Conservation (phyloP, 345 rosid genomes). For the Rubroshorea leprosula region DNA sequence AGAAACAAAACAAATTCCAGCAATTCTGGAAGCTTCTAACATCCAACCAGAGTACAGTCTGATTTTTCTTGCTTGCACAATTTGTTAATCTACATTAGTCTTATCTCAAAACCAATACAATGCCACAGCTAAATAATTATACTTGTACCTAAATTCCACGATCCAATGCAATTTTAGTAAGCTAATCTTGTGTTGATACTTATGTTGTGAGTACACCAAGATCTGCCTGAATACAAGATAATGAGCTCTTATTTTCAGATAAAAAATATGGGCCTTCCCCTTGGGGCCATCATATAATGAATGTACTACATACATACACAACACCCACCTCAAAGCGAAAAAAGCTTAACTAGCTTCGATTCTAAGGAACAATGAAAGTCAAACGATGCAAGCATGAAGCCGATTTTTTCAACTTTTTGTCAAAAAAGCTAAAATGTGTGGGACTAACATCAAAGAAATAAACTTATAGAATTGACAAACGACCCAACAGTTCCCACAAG, state of each 20-base stretch:
- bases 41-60: background rate
- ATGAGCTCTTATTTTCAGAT: background rate
- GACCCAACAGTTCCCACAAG: background rate
- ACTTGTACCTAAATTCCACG: background rate
- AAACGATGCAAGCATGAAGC: constrained; percentile 17
- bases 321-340: constrained; percentile 5
- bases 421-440: constrained; percentile 2
- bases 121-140: background rate
- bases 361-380: constrained; percentile 17
- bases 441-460: constrained; percentile 5
- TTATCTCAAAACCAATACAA: background rate
- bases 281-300: constrained; percentile 5
- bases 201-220: constrained; percentile 4
- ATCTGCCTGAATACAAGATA: background rate
- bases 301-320: background rate
- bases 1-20: constrained; percentile 5
- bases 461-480: background rate
- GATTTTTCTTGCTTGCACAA: background rate
- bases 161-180: background rate
- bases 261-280: background rate
- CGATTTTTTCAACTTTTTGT: constrained; percentile 6
- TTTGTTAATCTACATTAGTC: background rate
- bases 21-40: constrained; percentile 6
- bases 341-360: background rate
- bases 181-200: background rate